phyloP scores from a whole-genome alignment of 306 rosid species.

The Heteromeles arbutifolia region DNA sequence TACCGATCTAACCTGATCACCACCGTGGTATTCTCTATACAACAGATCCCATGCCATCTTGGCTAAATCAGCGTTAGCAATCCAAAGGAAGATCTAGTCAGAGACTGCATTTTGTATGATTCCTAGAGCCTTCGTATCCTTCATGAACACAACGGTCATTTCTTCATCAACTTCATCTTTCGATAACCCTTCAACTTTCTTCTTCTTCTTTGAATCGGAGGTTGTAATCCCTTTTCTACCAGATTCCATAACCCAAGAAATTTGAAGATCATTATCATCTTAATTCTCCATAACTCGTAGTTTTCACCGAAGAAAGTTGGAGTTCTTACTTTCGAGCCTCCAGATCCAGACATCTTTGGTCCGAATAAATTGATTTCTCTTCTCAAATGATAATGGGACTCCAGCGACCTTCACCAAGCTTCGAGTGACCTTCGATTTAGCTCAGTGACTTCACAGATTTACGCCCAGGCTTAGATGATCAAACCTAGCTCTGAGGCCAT shows the following conservation, averaged over 20 bases:
- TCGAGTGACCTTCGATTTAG: too few species aligned
- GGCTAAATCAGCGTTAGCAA: not conserved
- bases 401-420: too few species aligned
- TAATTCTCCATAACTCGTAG: not conserved
- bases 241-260: not conserved
- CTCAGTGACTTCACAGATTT: too few species aligned
- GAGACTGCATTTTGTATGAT: not conserved
- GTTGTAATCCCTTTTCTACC: not conserved
- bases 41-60: not conserved
- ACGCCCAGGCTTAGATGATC: too few species aligned
- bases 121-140: not conserved
- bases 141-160: not conserved
- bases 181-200: not conserved
- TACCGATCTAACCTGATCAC: not conserved
- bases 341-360: not conserved
- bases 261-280: not conserved
- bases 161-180: not conserved
- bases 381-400: too few species aligned
- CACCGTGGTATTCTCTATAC: not conserved
- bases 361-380: too few species aligned
- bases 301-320: not conserved
- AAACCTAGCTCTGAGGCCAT: too few species aligned
- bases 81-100: not conserved
- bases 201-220: not conserved
- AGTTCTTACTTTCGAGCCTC: not conserved